These are phyloP conservation scores for Gnomoniopsis smithogilvyi DNA, from an alignment of 2,329 filamentous ascomycete genomes.

Conservation along the genomic window DNA sequence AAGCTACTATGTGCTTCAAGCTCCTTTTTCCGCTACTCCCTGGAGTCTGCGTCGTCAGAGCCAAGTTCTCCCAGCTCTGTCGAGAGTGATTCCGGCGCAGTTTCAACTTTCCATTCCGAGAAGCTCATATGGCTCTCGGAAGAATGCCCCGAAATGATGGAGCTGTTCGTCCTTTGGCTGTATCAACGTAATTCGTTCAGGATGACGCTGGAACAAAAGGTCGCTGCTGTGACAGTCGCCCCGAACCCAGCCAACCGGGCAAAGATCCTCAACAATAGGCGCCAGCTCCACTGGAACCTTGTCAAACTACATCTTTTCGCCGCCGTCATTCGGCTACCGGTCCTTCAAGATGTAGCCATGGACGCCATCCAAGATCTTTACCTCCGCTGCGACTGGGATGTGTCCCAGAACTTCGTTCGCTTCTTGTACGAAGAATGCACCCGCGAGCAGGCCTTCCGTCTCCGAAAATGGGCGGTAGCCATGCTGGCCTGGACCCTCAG, in stretches of 20 bases:
- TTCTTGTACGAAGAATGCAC: slow-evolving; percentile 55
- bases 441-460: slow-evolving; percentile 43
- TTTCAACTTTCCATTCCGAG: slow-evolving; percentile 24
- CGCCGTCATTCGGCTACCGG: slow-evolving; percentile 44
- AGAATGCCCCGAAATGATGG: slow-evolving; percentile 50
- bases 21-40: slow-evolving; percentile 44
- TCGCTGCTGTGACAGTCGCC: slow-evolving; percentile 26
- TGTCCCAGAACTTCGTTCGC: slow-evolving; percentile 46
- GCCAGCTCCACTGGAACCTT: slow-evolving; percentile 52
- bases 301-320: slow-evolving; percentile 57
- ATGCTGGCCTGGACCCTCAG: slow-evolving; percentile 57
- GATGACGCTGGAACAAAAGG: slow-evolving; percentile 38
- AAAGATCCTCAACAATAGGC: slow-evolving; percentile 23
- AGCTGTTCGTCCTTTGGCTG: slow-evolving; percentile 51
- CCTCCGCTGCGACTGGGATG: slow-evolving; percentile 56
- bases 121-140: slow-evolving; percentile 36
- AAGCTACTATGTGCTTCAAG: slow-evolving; percentile 44
- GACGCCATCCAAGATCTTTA: slow-evolving; percentile 58
- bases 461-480: slow-evolving; percentile 58
- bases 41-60: slow-evolving; percentile 32
- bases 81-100: slow-evolving; percentile 17
- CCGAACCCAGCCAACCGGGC: slow-evolving; percentile 22
- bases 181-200: slow-evolving; percentile 42
- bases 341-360: slow-evolving; percentile 55
- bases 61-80: slow-evolving; percentile 18